These are phyloP conservation scores for Brassica napus DNA, from an alignment of 345 rosid genomes.

Conservation along the genomic window Da-Ae NC_063448.1:6466001-6466500, in stretches of 20 bases:
- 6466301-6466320: slow-evolving; percentile 78
- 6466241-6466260: slow-evolving; percentile 38
- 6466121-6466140: slow-evolving; percentile 32
- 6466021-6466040: slow-evolving; percentile 69
- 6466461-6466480: neutral
- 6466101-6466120: slow-evolving; percentile 29
- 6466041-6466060: slow-evolving; percentile 72
- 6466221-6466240: neutral
- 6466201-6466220: slow-evolving; percentile 30
- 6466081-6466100: slow-evolving; percentile 42
- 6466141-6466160: slow-evolving; percentile 28
- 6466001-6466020: neutral
- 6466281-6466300: slow-evolving; percentile 92
- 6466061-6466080: slow-evolving; percentile 64
- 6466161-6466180: slow-evolving; percentile 36
- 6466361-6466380: slow-evolving; percentile 82
- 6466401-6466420: slow-evolving; percentile 49
- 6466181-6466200: slow-evolving; percentile 43
- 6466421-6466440: neutral
- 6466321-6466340: slow-evolving; percentile 80
- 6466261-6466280: slow-evolving; percentile 64
- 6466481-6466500: slow-evolving; percentile 10
- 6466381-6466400: slow-evolving; percentile 87
- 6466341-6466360: slow-evolving; percentile 97
- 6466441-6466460: neutral